Base-by-base conservation (phyloP, 345 rosid species). In the Euphorbia pulcherrima region DNA sequence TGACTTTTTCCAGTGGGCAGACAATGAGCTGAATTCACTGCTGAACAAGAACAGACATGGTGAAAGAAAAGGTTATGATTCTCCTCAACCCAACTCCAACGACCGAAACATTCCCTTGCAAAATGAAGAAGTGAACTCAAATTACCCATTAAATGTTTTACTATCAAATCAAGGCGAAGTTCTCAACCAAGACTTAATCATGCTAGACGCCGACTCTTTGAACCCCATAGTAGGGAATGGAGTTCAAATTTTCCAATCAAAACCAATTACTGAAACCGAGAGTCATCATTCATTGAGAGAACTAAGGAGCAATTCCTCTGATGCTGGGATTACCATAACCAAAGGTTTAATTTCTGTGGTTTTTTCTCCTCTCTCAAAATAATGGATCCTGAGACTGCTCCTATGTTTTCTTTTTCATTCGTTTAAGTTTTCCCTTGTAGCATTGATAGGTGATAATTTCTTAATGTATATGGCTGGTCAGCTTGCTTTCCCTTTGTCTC, bases 1-100 rank as follows among this genome's bases (percentile, higher is more conserved):
- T 67, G 44, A 30, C 17, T 85, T 72, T 71, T 60, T 74, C 30
- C 63, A 67, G 21, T 67, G 79, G 79, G 87, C 55, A 27, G 74
- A 74, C 69, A 35, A 48, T 23, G 47, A 48, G 57, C 16, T 17
- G 16, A 27, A 60, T 18, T 21, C 26, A 6, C 28, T 8, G 21
- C 30, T 66, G 54, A 62, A 24, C 23, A 40, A 14, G 46, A 4
- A n/a, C n/a, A n/a, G 8, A 20, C 28, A 9, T 40, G 37, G 52
- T 27, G 35, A 27, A 64, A 67, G 54, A 44, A 52, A 40, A 37
- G 65, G 46, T 3, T 13, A n/a, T 35, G 6, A 28, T 71, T n/a
- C 74, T 60, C 28, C 28, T 14, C 65, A 48, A 20, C 50, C 68
- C 5, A 6, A 30, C 8, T 20, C 30, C 41, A 57, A 24, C 55